Evolutionary conservation across 164 flowering plant genomes (phyloP), one percentile per base, ranked within the genome.

Genomic region (Tetrastigma voinierianum): DNA sequence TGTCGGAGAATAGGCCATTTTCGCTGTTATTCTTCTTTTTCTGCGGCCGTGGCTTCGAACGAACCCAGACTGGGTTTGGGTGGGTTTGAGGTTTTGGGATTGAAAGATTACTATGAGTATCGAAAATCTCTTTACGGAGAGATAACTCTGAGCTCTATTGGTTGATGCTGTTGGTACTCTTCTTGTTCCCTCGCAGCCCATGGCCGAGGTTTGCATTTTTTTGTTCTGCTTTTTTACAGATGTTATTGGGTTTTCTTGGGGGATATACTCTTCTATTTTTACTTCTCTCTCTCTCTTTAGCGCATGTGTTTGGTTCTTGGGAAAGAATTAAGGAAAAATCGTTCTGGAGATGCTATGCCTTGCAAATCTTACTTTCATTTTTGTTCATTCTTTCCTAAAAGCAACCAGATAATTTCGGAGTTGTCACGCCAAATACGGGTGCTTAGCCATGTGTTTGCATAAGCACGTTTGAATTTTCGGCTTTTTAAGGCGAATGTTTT

Each of bases 101-200:
- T 73, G 70, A 90, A 88, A 60, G 97, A 88, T 47, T 94, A 94
- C 62, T 80, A 74, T 46, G 94, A 92, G 51, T 92, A 95, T 57
- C 69, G 98, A 63, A 83, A 85, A 70, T 80, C 95, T 46, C 57
- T 88, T 62, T 89, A 89, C 60, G 97, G 97, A n/a, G 91, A 85
- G 20, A 79, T 90, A 59, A 95, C 93, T 45, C 96, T 92, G 66
- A 95, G 98, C 97, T 62, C 67, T 95, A 32, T 78, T 95, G 6
- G 98, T 95, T 58, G 98, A 95, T 61, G 97, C 97, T 16, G 96
- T 87, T 66, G 98, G 97, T 6, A 95, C 98, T 14, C 97, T 95
- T 25, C 77, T 95, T 51, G 84, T 88, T 57, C 97, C 97, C 15
- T 82, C 97, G 59, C 97, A 92, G 76, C 97, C 98, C 75, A 95